Evolutionary conservation across 139 green algal species (phyloP).

Genomic region (Chlorella sp.): DNA sequence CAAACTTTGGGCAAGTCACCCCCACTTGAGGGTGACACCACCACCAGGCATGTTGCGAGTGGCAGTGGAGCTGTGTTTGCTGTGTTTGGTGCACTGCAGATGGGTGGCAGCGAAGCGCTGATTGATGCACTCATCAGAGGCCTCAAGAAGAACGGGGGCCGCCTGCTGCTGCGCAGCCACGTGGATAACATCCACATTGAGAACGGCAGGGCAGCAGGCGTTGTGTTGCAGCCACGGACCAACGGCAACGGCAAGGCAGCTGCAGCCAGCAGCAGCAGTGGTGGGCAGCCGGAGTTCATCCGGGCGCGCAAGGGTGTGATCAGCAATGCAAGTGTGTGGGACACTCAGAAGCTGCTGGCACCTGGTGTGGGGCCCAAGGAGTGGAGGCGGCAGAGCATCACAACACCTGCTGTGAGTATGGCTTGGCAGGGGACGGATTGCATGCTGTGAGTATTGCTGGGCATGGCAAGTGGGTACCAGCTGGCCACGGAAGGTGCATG

Average conservation of each 20-base stretch:
- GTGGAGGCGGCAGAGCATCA: slow-evolving; percentile 11
- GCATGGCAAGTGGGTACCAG: too few relatives aligned
- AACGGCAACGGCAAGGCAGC: too few relatives aligned
- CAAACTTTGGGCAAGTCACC: too few relatives aligned
- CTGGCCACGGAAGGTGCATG: too few relatives aligned
- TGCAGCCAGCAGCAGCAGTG: slow-evolving; percentile 9
- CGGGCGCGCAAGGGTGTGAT: slow-evolving; percentile 66
- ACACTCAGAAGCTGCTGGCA: slow-evolving; percentile 64
- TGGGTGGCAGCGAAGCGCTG: slow-evolving; percentile 56
- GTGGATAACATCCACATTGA: slow-evolving; percentile 63
- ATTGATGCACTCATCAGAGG: slow-evolving; percentile 70
- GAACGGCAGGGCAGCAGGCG: slow-evolving; percentile 47
- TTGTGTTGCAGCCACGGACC: too few relatives aligned
- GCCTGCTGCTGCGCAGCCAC: slow-evolving; percentile 51
- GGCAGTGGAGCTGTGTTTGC: too few relatives aligned
- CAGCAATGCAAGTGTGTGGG: slow-evolving; percentile 81
- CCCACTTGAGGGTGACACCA: too few relatives aligned
- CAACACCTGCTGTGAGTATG: slow-evolving; percentile 29
- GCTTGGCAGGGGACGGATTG: too few relatives aligned
- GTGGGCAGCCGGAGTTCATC: slow-evolving; percentile 33
- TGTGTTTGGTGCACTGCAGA: slow-evolving; percentile 10
- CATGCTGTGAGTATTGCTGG: too few relatives aligned
- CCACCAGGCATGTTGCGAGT: too few relatives aligned
- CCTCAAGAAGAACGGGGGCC: slow-evolving; percentile 65
- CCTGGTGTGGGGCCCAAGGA: slow-evolving; percentile 16